Percentiles rank a stretch among this genome's conserved stretches.
Evolutionary conservation across 148 eudicot species (phyloP).

Genomic region (Persicaria maculosa): DNA sequence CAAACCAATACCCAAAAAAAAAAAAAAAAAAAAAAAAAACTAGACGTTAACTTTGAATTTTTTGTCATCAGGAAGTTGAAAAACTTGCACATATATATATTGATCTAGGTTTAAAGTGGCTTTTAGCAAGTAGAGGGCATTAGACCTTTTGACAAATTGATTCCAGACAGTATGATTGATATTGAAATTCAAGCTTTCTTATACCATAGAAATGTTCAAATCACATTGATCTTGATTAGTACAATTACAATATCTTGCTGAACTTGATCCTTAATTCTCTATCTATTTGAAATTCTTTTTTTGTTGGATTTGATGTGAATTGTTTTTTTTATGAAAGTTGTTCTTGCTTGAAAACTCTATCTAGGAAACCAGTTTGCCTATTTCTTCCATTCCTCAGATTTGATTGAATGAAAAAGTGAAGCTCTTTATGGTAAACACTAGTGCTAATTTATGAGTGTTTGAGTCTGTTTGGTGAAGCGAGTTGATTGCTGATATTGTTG

Average conservation of each 20-base stretch:
- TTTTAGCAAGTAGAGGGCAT: neutral
- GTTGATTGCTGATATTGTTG: no score
- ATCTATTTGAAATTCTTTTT: neutral
- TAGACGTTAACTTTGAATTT: neutral
- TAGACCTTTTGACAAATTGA: constrained; percentile 12
- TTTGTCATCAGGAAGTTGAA: constrained; percentile 9
- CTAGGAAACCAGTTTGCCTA: neutral
- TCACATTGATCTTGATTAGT: neutral
- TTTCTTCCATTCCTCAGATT: neutral
- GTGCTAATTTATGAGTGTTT: neutral
- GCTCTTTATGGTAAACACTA: neutral
- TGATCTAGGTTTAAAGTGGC: neutral
- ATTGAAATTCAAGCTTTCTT: neutral
- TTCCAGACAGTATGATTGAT: constrained; percentile 5
- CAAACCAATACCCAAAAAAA: neutral
- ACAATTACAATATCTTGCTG: neutral
- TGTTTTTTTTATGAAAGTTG: neutral
- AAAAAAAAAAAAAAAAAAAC: neutral
- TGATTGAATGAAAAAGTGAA: neutral
- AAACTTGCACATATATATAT: neutral
- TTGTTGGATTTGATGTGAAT: neutral
- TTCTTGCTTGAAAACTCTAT: neutral
- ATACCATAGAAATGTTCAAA: neutral
- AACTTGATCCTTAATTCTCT: neutral
- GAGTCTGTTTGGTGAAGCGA: neutral